Percentiles rank a stretch among this genome's conserved stretches.
Conservation (phyloP, 179 eudicot genomes). For the Beta macrorhiza region DNA sequence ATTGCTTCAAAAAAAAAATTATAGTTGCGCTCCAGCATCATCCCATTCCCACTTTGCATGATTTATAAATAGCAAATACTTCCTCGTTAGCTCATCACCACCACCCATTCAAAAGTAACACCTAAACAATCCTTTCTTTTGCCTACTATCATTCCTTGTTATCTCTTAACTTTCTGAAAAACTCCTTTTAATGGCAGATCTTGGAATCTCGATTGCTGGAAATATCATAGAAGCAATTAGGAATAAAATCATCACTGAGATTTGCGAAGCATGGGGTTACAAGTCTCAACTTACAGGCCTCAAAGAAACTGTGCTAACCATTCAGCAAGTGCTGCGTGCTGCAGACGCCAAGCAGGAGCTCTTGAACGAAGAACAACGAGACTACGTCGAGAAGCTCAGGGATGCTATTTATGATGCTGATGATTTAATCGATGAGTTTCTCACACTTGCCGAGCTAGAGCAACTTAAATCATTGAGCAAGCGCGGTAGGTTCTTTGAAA, state of each 20-base stretch:
- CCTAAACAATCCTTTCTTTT: no score
- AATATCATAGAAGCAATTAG: neutral
- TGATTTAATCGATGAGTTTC: neutral
- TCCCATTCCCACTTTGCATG: no score
- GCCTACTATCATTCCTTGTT: no score
- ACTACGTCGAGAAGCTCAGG: neutral
- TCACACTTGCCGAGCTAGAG: neutral
- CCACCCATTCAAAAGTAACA: no score
- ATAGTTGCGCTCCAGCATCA: no score
- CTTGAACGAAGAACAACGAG: no score
- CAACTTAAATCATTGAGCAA: neutral
- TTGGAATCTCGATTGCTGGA: neutral
- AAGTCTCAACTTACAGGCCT: neutral
- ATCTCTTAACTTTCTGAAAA: neutral
- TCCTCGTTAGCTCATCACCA: no score
- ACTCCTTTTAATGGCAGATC: neutral
- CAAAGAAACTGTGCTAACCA: neutral
- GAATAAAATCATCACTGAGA: neutral
- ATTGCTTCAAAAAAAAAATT: no score
- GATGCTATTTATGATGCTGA: neutral
- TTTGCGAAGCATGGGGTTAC: neutral
- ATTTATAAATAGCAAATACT: no score
- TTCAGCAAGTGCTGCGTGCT: neutral
- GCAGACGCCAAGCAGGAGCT: neutral
- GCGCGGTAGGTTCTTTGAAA: neutral